These are phyloP conservation scores for Kwoniella sp. DNA, from an alignment of 768 basidiomycete genomes.

Conservation along the genomic window DNA sequence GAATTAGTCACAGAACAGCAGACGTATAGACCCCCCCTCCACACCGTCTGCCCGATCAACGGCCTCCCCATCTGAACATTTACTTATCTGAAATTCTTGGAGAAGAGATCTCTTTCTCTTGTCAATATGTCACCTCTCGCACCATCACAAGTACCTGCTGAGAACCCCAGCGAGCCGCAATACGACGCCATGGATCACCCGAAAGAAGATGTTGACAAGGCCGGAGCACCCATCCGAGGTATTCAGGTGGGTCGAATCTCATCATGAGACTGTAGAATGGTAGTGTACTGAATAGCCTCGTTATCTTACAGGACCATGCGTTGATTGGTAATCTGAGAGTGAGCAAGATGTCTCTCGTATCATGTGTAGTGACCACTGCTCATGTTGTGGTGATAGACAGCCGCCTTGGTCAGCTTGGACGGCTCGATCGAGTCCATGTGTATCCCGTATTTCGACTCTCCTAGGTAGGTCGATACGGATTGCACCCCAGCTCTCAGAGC, in stretches of 20 bases:
- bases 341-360: background rate
- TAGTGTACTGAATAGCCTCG: background rate
- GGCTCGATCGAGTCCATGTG: slow-evolving; percentile 77
- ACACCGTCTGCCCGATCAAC: background rate
- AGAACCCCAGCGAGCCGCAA: background rate
- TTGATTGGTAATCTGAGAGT: slow-evolving; percentile 54
- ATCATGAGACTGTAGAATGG: background rate
- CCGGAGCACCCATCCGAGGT: slow-evolving; percentile 40
- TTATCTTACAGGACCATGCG: slow-evolving; percentile 47
- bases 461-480: slow-evolving; percentile 65
- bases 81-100: background rate
- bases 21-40: too few relatives aligned
- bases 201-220: slow-evolving; percentile 21
- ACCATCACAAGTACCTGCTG: background rate
- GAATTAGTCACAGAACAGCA: too few relatives aligned
- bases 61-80: background rate
- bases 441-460: slow-evolving; percentile 89
- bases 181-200: slow-evolving; percentile 23
- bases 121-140: background rate
- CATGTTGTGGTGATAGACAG: slow-evolving; percentile 30
- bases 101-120: too few relatives aligned
- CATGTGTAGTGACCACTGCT: background rate
- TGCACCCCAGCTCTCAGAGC: too few relatives aligned
- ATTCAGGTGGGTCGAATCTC: slow-evolving; percentile 37
- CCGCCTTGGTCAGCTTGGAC: slow-evolving; percentile 57